phyloP scores from a whole-genome alignment of 441 rosid genomes.

The Hypseocharis bilobata region DNA sequence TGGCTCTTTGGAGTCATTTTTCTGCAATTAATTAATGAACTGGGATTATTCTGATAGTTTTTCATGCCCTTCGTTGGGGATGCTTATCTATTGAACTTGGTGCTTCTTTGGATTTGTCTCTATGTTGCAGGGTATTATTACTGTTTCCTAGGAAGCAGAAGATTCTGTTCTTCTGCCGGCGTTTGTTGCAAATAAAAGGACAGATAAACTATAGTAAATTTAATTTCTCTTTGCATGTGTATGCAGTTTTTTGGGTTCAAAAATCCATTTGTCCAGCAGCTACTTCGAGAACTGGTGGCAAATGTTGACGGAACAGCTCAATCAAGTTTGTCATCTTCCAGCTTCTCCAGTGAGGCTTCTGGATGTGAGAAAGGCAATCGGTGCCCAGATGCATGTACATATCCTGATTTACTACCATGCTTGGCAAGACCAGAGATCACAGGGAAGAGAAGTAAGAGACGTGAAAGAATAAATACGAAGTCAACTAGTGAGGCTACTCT shows the following conservation, averaged over 20 bases:
- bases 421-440: constrained; percentile 33
- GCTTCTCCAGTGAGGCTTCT: constrained; percentile 34
- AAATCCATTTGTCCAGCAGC: constrained; percentile 64
- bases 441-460: constrained; percentile 53
- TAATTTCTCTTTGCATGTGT: constrained; percentile 15
- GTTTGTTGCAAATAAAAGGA: not conserved
- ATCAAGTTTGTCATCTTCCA: constrained; percentile 29
- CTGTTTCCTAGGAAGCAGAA: not conserved
- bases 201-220: constrained; percentile 3
- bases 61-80: not conserved
- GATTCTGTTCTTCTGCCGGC: not conserved
- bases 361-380: constrained; percentile 22
- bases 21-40: not conserved
- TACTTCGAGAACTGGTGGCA: constrained; percentile 73
- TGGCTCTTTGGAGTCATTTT: not conserved
- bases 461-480: constrained; percentile 25
- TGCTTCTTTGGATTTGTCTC: not conserved
- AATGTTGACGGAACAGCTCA: constrained; percentile 47
- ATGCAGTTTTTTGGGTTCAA: constrained; percentile 86
- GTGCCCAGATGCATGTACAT: constrained; percentile 20
- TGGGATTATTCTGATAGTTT: not conserved
- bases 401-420: constrained; percentile 34
- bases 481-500: constrained; percentile 19
- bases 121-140: constrained; percentile 1
- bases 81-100: not conserved